These are phyloP conservation scores for Trifolium repens DNA, from an alignment of 306 rosid species.

Conservation along the genomic window DNA sequence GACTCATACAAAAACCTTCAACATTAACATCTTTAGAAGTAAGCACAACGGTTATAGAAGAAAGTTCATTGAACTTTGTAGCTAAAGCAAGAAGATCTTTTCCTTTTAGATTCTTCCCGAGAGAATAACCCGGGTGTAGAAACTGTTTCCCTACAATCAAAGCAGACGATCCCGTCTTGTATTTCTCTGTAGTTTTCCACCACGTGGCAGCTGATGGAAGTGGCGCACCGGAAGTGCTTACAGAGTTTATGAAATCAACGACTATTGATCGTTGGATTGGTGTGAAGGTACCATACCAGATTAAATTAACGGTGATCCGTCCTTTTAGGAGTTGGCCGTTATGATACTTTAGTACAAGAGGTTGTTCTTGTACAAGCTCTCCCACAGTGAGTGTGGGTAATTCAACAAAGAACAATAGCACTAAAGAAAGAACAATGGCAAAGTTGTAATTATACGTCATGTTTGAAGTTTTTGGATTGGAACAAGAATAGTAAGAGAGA, in stretches of 20 bases:
- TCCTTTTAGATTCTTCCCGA: constrained; percentile 61
- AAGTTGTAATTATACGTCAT: constrained; percentile 48
- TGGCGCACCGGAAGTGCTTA: constrained; percentile 33
- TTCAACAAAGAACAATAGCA: neutral
- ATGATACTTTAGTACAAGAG: constrained; percentile 75
- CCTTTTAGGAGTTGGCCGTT: constrained; percentile 89
- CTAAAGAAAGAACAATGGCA: constrained; percentile 40
- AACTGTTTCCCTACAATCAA: constrained; percentile 69
- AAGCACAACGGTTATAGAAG: constrained; percentile 64
- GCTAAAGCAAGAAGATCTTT: constrained; percentile 61
- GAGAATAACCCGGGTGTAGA: constrained; percentile 61
- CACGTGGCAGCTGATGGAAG: constrained; percentile 67
- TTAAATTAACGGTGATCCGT: constrained; percentile 68
- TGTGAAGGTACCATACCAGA: constrained; percentile 85
- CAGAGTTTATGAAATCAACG: constrained; percentile 75
- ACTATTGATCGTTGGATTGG: constrained; percentile 78
- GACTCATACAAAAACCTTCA: constrained; percentile 69
- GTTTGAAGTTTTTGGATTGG: neutral
- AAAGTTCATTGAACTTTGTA: constrained; percentile 44
- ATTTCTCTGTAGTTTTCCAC: constrained; percentile 87
- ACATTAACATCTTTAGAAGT: constrained; percentile 82
- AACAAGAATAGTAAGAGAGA: no score
- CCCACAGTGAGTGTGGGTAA: constrained; percentile 36
- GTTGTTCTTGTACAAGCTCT: constrained; percentile 69
- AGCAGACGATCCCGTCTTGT: constrained; percentile 66